phyloP scores from a whole-genome alignment of 305 asterid species.

The Vinca major region DNA sequence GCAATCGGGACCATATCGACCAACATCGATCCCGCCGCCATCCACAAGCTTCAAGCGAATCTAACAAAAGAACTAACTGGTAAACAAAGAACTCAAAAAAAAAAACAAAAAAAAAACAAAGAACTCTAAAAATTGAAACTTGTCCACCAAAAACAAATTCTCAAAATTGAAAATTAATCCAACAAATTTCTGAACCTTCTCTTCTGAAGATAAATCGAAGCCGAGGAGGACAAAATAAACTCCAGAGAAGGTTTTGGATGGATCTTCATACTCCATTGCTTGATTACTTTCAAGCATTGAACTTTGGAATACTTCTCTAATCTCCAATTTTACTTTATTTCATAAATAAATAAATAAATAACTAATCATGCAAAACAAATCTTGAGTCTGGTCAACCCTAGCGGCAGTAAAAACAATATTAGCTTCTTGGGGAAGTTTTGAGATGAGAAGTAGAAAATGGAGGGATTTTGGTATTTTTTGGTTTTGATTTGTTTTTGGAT shows the following conservation, averaged over 20 bases:
- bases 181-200: constrained; percentile 29
- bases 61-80: constrained; percentile 24
- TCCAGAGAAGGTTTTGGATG: constrained; percentile 38
- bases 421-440: constrained; percentile 25
- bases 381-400: no score
- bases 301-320: not conserved
- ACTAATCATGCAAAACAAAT: not conserved
- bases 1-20: constrained; percentile 52
- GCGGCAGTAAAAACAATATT: not conserved
- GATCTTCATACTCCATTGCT: constrained; percentile 25
- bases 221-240: constrained; percentile 55
- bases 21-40: constrained; percentile 65
- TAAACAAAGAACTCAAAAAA: no score
- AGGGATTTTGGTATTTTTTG: constrained; percentile 15
- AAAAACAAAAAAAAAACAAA: no score
- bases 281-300: constrained; percentile 29
- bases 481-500: constrained; percentile 32
- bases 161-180: not conserved
- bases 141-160: not conserved
- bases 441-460: not conserved
- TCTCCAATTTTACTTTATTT: not conserved
- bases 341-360: no score
- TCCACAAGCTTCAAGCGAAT: constrained; percentile 47
- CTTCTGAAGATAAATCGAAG: constrained; percentile 35
- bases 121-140: not conserved